Evolutionary conservation across 2,329 filamentous ascomycete species (phyloP), one percentile per base, ranked within the genome.

Genomic region (Trichophyton schoenleinii): DNA sequence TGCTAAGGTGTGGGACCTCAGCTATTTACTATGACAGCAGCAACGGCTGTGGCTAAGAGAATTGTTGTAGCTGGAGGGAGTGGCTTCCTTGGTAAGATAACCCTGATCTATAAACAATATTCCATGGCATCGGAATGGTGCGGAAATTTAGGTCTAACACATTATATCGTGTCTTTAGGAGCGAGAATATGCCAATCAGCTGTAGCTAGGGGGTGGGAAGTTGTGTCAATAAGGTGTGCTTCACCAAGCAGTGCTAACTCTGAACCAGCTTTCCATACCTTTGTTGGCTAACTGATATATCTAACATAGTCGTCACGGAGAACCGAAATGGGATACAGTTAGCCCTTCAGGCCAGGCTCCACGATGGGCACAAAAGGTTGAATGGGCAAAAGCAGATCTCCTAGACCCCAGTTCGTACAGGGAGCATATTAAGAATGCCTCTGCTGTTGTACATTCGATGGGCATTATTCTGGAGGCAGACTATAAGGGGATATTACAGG

Each of bases 401-500:
- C 83, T 99, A 64, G 83, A 87, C 63, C 92, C 94, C 0, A 78
- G 82, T 0, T 88, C 88, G 18, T 99, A 96, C 77, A 83, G 82
- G 7, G 78, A 86, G 0, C 83, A 92, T 57, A 83, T 99, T 64
- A 82, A 84, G 66, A 84, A 83, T 61, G 89, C 91, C 64, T 84
- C 90, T 72, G 91, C 86, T 61, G 91, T 97, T 28, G 87, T 99
- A 55, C 94, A 99, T 79, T 90, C 83, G 70, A 91, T 97, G 87
- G 94, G 94, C 8, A 96, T 99, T 68, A 81, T 99, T 18, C 83
- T 99, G 8, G 94, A 99, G 78, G 91, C 91, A 58, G 94, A 99
- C 78, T 99, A 99, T 83, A 99, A 99, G 76, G 88, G 88, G 67
- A 87, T 96, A 15, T 72, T 99, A 28, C 87, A 85, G 20, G 94